phyloP scores from a whole-genome alignment of 2,329 filamentous ascomycete genomes.

The Penicillium corylophilum region DNA sequence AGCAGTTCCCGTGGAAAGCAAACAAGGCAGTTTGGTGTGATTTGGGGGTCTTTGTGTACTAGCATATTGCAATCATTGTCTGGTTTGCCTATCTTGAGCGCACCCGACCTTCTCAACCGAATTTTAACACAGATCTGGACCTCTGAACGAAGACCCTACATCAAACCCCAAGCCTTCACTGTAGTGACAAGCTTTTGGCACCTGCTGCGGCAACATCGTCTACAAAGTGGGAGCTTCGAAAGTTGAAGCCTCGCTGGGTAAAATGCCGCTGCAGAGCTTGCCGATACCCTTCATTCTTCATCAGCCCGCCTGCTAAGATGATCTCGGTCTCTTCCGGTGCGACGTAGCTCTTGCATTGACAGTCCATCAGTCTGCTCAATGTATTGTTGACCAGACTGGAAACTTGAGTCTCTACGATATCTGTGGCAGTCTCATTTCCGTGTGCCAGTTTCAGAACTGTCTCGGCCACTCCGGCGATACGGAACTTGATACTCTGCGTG shows the following conservation, averaged over 20 bases:
- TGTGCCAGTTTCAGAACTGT: slow-evolving; percentile 10
- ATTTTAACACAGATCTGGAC: too few relatives aligned
- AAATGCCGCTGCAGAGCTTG: slow-evolving; percentile 6
- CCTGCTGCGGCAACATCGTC: slow-evolving; percentile 12
- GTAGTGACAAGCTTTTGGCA: neutral
- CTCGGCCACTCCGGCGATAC: slow-evolving; percentile 19
- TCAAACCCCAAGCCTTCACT: neutral
- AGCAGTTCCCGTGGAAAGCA: slow-evolving; percentile 16
- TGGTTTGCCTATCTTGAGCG: neutral
- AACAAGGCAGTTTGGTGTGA: neutral
- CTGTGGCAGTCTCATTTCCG: slow-evolving; percentile 3
- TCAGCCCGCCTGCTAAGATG: slow-evolving; percentile 22
- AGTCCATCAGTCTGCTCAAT: slow-evolving; percentile 14
- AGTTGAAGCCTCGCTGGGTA: slow-evolving; percentile 3
- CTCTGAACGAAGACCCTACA: too few relatives aligned
- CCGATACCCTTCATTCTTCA: slow-evolving; percentile 19
- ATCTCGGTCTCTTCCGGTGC: slow-evolving; percentile 10
- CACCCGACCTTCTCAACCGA: too few relatives aligned
- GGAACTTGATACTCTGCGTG: slow-evolving; percentile 11
- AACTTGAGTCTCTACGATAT: slow-evolving; percentile 14
- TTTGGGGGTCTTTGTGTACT: neutral
- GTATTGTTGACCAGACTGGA: slow-evolving; percentile 11
- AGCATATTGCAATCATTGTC: neutral
- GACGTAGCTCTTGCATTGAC: slow-evolving; percentile 9
- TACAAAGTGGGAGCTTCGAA: slow-evolving; percentile 9